These are phyloP conservation scores for Castanopsis chinensis DNA, from an alignment of 306 rosid genomes.

Conservation along the genomic window DNA sequence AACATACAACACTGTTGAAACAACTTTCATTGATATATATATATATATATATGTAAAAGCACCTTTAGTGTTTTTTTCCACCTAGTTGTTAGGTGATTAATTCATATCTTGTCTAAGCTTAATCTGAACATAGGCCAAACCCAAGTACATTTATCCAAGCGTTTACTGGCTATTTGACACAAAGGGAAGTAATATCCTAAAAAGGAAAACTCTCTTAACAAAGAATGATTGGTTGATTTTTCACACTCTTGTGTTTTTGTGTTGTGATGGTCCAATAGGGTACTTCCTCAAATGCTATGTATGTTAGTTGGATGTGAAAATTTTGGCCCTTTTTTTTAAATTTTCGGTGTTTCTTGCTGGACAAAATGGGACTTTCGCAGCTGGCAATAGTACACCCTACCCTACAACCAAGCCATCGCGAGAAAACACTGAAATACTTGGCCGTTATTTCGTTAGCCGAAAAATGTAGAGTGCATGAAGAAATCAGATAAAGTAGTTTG, in stretches of 20 bases:
- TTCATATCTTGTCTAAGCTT: neutral
- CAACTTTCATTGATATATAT: too few species aligned
- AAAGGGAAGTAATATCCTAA: neutral
- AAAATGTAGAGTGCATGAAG: neutral
- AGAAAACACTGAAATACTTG: conserved; percentile 7
- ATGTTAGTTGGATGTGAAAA: too few species aligned
- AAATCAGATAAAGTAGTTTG: too few species aligned
- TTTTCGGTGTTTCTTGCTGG: too few species aligned
- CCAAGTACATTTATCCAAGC: neutral
- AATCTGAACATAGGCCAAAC: neutral
- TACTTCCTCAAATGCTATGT: too few species aligned
- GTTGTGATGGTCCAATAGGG: too few species aligned
- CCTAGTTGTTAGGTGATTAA: neutral
- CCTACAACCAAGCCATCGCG: conserved; percentile 17
- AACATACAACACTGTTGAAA: too few species aligned
- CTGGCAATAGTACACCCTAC: neutral
- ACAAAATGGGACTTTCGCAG: neutral
- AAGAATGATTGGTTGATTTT: too few species aligned
- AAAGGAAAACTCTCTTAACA: neutral
- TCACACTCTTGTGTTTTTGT: too few species aligned
- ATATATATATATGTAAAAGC: too few species aligned
- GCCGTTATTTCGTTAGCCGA: neutral
- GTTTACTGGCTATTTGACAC: neutral
- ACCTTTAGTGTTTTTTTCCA: too few species aligned
- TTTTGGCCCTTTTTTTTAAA: too few species aligned